Percentiles rank a stretch among this genome's conserved stretches.
Evolutionary conservation across 495 filamentous ascomycete genomes (phyloP).

Genomic region (Aspergillus indologenus): DNA sequence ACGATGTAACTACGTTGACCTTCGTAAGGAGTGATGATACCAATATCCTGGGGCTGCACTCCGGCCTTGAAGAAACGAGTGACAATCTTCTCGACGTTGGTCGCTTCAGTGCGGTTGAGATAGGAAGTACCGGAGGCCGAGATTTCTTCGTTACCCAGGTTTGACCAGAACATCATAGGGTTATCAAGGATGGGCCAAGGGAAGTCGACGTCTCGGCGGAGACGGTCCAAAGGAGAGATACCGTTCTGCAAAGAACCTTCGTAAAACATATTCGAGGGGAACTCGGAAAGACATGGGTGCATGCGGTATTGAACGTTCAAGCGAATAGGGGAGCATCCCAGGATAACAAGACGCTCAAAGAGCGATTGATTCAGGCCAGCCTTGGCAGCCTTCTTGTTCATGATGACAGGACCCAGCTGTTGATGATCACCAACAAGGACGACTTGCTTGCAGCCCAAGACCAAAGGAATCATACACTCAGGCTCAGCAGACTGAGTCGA

Average conservation of each 20-base stretch:
- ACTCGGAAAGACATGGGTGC: conserved; percentile 97
- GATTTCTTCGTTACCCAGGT: conserved; percentile 95
- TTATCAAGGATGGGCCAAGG: conserved; percentile 93
- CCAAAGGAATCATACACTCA: conserved; percentile 98
- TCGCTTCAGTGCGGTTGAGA: conserved; percentile 93
- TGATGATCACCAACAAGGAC: conserved; percentile 98
- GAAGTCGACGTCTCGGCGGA: conserved; percentile 94
- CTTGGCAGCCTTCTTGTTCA: conserved; percentile 99
- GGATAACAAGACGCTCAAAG: conserved; percentile 92
- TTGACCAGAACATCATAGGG: conserved; percentile 99
- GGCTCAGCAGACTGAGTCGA: conserved; percentile 99
- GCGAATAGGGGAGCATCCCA: conserved; percentile 88
- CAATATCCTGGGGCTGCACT: conserved; percentile 85
- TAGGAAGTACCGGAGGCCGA: conserved; percentile 97
- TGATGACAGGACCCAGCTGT: conserved; percentile 97
- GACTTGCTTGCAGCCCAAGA: conserved; percentile 96
- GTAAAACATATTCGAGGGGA: conserved; percentile 99
- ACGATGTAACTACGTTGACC: conserved; percentile 98
- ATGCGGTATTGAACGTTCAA: conserved; percentile 98
- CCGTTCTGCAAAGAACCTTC: conserved; percentile 97
- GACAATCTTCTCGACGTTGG: conserved; percentile 96
- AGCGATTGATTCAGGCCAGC: conserved; percentile 95
- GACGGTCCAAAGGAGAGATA: conserved; percentile 81
- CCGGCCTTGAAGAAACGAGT: conserved; percentile 99
- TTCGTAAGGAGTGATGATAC: conserved; percentile 98